Base-by-base conservation (phyloP, 164 flowering plant genomes). In the Litsea cubeba region DNA sequence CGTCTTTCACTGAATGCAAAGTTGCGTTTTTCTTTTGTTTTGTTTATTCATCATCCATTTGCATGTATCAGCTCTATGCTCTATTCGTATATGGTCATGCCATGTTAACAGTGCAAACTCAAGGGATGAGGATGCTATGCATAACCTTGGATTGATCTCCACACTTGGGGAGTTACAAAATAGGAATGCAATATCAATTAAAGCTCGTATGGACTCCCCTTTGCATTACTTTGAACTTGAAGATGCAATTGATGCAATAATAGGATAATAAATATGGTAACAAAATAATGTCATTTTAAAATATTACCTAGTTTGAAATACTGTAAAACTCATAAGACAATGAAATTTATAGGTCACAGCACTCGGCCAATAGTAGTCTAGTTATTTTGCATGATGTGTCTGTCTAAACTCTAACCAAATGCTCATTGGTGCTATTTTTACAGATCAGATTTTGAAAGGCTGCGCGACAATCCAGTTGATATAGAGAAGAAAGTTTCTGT, bases 401-500 rank as follows among this genome's bases (percentile, higher is more conserved):
- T 63, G 14, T 63, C 28, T 5, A 63, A 63, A 22, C 28, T 20
- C 66, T 24, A 10, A 63, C 3, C 25, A 22, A 12, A 22, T 40
- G 46, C 46, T 40, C 46, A 40, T 8, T 40, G 46, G 18, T 66
- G 28, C 17, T 66, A 26, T 17, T 66, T 66, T 66, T 82, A 88
- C 97, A 95, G 99, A 82, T 84, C 71, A 65, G 88, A 88, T 79
- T 85, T 93, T 15, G 85, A 87, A 73, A 81, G 75, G 75, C 88
- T 90, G 17, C 65, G 18, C 70, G 81, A 77, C 69, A 83, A 83
- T 74, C 98, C 88, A 65, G 65, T 50, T 15, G 79, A 82, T 64
- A 78, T 92, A 88, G 96, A 90, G 82, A 88, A 87, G 62, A 93
- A 91, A 84, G 89, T 91, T 65, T 68, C 87, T 30, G 80, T 72